Percentiles rank a stretch among this genome's conserved stretches.
Evolutionary conservation across 495 filamentous ascomycete genomes (phyloP).

Genomic region (Schizothecium vesticola): DNA sequence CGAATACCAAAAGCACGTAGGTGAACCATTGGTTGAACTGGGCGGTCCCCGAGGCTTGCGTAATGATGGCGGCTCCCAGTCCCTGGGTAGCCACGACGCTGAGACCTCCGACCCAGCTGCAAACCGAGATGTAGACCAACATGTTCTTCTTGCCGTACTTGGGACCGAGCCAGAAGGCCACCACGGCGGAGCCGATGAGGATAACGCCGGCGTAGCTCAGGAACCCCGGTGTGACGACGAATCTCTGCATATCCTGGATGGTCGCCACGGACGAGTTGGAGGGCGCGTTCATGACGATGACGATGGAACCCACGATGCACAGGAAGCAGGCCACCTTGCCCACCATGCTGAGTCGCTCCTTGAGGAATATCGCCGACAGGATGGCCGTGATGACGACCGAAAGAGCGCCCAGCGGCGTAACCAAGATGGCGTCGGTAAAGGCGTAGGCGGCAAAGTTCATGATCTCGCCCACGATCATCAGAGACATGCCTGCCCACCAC

Average conservation of each 20-base stretch:
- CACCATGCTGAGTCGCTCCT: slow-evolving; percentile 90
- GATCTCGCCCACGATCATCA: slow-evolving; percentile 95
- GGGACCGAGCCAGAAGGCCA: slow-evolving; percentile 79
- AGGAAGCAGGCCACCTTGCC: slow-evolving; percentile 94
- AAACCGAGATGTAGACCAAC: slow-evolving; percentile 95
- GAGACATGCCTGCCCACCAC: slow-evolving; percentile 95
- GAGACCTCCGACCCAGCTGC: slow-evolving; percentile 88
- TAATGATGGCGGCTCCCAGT: slow-evolving; percentile 82
- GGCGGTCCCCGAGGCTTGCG: slow-evolving; percentile 67
- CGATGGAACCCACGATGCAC: slow-evolving; percentile 87
- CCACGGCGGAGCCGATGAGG: slow-evolving; percentile 63
- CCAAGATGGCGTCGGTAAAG: slow-evolving; percentile 94
- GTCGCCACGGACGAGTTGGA: slow-evolving; percentile 73
- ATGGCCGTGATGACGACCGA: slow-evolving; percentile 92
- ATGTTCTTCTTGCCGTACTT: slow-evolving; percentile 94
- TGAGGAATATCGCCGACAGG: slow-evolving; percentile 91
- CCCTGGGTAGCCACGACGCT: slow-evolving; percentile 96
- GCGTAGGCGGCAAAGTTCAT: slow-evolving; percentile 98
- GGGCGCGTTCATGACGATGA: slow-evolving; percentile 93
- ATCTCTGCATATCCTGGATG: slow-evolving; percentile 90
- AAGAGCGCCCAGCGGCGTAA: slow-evolving; percentile 91
- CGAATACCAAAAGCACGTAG: slow-evolving; percentile 88
- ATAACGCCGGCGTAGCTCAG: slow-evolving; percentile 79
- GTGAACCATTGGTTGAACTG: slow-evolving; percentile 99
- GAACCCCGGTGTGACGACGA: slow-evolving; percentile 84